These are phyloP conservation scores for Aspergillus egyptiacus DNA, from an alignment of 495 filamentous ascomycete genomes.

Conservation along the genomic window DNA sequence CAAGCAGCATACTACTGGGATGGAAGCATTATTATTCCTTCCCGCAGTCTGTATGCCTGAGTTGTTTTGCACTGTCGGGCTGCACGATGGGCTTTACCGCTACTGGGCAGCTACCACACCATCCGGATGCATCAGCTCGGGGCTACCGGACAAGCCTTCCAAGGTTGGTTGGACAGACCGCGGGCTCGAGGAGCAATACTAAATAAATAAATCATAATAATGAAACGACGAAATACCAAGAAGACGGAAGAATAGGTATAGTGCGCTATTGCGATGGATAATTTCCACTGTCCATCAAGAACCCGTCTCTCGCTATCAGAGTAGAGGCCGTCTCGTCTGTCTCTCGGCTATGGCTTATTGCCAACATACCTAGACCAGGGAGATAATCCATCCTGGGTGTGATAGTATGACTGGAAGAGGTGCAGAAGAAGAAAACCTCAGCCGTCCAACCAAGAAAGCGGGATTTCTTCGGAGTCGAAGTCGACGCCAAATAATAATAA, in stretches of 20 bases:
- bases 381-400: not conserved
- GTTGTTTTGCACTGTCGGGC: no score
- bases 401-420: not conserved
- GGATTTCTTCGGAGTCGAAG: no score
- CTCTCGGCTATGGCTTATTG: not conserved
- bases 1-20: not conserved
- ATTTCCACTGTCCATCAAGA: not conserved
- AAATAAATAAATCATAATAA: conserved; percentile 4
- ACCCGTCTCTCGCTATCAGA: no score
- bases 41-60: no score
- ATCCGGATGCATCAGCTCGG: no score
- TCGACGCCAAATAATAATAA: no score
- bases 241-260: no score
- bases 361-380: not conserved
- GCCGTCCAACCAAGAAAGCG: not conserved
- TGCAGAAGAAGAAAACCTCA: not conserved
- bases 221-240: not conserved
- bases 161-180: conserved; percentile 31
- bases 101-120: conserved; percentile 38
- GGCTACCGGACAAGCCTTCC: conserved; percentile 17
- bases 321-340: not conserved
- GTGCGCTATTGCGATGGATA: not conserved
- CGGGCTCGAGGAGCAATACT: conserved; percentile 24
- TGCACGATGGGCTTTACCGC: conserved; percentile 36
- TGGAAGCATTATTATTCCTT: no score